Conservation (phyloP, 345 rosid species). For the Excoecaria cochinchinensis region DNA sequence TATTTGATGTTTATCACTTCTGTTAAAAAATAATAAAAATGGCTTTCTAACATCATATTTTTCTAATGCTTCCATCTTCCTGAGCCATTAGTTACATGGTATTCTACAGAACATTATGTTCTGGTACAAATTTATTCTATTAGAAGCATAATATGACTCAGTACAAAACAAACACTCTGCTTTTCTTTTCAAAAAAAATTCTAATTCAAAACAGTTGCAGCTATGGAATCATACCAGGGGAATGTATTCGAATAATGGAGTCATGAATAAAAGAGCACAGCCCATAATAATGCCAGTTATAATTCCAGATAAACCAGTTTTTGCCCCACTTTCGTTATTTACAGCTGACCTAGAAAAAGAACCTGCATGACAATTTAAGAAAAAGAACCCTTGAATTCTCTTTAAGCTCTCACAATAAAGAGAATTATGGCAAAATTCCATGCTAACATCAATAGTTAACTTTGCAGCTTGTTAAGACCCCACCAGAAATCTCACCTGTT, state of each 20-base stretch:
- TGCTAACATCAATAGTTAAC: constrained; percentile 10
- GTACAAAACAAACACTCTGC: not conserved
- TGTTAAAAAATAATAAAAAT: not conserved
- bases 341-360: constrained; percentile 99
- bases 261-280: constrained; percentile 86
- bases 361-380: constrained; percentile 50
- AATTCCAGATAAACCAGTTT: constrained; percentile 83
- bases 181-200: not conserved
- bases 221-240: constrained; percentile 66
- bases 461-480: constrained; percentile 18
- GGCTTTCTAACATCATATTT: no score
- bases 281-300: constrained; percentile 76
- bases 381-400: not conserved
- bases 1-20: not conserved
- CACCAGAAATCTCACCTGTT: constrained; percentile 61
- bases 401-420: not conserved
- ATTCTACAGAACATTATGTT: not conserved
- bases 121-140: not conserved
- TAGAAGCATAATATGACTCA: not conserved
- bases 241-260: constrained; percentile 75
- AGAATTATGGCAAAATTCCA: not conserved
- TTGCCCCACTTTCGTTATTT: constrained; percentile 94
- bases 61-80: not conserved
- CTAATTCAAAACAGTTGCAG: constrained; percentile 5
- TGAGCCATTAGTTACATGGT: not conserved